phyloP scores from a whole-genome alignment of 129 eudicot species.

The Smallanthus sonchifolius region DNA sequence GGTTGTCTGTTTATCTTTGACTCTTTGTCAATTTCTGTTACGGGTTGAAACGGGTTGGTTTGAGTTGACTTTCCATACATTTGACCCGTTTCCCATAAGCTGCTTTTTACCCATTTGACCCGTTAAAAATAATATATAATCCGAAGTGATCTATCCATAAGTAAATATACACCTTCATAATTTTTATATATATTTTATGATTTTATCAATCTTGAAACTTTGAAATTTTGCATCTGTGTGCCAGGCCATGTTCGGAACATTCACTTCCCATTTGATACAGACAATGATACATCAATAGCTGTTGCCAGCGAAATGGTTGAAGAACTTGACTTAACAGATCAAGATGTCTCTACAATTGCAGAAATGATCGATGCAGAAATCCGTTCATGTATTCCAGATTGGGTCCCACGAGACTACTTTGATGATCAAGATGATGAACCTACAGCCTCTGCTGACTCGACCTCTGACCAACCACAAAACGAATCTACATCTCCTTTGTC shows the following conservation, averaged over 20 bases:
- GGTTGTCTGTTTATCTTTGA: slow-evolving; percentile 34
- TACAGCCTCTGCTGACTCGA: slow-evolving; percentile 27
- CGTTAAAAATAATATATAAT: neutral
- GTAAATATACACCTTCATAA: neutral
- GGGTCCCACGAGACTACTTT: slow-evolving; percentile 59
- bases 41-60: neutral
- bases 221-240: slow-evolving; percentile 13
- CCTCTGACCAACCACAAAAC: slow-evolving; percentile 32
- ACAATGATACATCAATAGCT: slow-evolving; percentile 81
- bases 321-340: slow-evolving; percentile 88
- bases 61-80: neutral
- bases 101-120: neutral
- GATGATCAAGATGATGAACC: slow-evolving; percentile 37
- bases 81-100: neutral
- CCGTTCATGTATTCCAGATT: slow-evolving; percentile 73
- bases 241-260: slow-evolving; percentile 82
- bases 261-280: slow-evolving; percentile 92
- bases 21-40: neutral
- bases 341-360: slow-evolving; percentile 75
- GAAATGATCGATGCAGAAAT: slow-evolving; percentile 89
- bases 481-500: slow-evolving; percentile 40
- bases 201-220: neutral
- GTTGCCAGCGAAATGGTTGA: slow-evolving; percentile 99
- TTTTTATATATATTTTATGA: neutral
- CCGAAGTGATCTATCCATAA: too few relatives aligned